A percentile compares a stretch with the other conserved stretches of the same genome.
Conservation (phyloP, 2,329 filamentous ascomycete species). For the Ambrosiella beaveri region DNA sequence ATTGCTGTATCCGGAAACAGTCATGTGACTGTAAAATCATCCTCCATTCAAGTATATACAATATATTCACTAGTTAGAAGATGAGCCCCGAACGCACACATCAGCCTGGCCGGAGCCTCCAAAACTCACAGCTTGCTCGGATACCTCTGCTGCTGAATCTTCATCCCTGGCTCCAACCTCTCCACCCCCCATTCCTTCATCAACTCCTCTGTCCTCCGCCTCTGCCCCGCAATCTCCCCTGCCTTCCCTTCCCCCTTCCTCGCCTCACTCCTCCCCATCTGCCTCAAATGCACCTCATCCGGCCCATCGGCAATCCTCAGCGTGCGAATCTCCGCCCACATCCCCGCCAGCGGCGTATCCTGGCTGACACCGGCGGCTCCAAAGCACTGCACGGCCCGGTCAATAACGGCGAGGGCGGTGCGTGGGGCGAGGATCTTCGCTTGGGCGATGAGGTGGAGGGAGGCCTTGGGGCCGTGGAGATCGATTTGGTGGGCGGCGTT, state of each 20-base stretch:
- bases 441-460: conserved; percentile 83
- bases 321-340: conserved; percentile 69
- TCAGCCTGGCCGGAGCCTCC: neutral
- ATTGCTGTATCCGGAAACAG: too few species aligned
- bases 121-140: conserved; percentile 18
- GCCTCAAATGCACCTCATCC: conserved; percentile 82
- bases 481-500: conserved; percentile 96
- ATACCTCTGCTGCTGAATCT: conserved; percentile 30
- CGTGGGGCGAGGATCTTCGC: conserved; percentile 84
- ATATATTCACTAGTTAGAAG: too few species aligned
- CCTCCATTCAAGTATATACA: too few species aligned
- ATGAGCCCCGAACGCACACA: too few species aligned
- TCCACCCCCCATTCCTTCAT: conserved; percentile 38
- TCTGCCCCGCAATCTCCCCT: conserved; percentile 46
- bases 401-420: conserved; percentile 71
- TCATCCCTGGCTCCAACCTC: conserved; percentile 32
- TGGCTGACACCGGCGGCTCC: conserved; percentile 83
- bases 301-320: conserved; percentile 81
- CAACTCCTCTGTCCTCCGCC: conserved; percentile 45
- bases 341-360: conserved; percentile 75
- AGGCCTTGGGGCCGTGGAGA: conserved; percentile 68
- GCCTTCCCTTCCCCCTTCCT: conserved; percentile 45
- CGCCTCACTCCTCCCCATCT: conserved; percentile 69
- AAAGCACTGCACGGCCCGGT: conserved; percentile 84
- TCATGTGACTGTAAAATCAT: too few species aligned